Evolutionary conservation across 2,329 filamentous ascomycete species (phyloP).

Genomic region (Monosporascus ibericus): DNA sequence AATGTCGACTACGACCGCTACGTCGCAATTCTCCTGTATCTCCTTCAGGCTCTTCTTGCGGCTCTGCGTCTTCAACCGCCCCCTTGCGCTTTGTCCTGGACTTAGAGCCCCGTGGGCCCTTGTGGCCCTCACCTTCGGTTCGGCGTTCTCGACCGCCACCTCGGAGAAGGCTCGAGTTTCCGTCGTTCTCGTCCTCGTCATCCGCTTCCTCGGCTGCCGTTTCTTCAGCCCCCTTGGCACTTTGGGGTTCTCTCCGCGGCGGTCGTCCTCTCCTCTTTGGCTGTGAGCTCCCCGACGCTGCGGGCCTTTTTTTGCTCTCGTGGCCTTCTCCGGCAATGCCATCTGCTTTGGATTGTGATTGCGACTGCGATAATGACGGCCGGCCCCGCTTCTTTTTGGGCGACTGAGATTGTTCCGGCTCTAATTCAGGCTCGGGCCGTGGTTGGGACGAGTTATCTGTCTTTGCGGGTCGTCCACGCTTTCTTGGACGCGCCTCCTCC

Average conservation of each 20-base stretch:
- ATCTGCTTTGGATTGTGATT: not conserved
- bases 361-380: constrained; percentile 7
- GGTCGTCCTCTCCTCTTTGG: constrained; percentile 10
- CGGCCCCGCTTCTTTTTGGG: constrained; percentile 22
- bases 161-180: constrained; percentile 18
- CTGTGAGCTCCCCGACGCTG: not conserved
- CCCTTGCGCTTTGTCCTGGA: constrained; percentile 1
- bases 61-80: not conserved
- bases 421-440: constrained; percentile 3
- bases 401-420: constrained; percentile 11
- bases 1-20: not conserved
- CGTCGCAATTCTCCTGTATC: not conserved
- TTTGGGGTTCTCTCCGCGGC: constrained; percentile 4
- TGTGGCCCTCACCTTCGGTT: constrained; percentile 2
- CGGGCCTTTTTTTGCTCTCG: constrained; percentile 4
- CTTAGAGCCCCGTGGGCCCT: not conserved
- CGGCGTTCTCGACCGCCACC: constrained; percentile 17
- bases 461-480: constrained; percentile 18
- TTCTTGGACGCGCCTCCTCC: constrained; percentile 14
- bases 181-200: constrained; percentile 22
- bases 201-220: constrained; percentile 22
- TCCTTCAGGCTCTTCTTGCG: constrained; percentile 1
- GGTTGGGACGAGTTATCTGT: constrained; percentile 3
- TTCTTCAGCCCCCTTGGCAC: constrained; percentile 7
- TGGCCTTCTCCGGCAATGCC: no score